Conservation (phyloP, 1,284 basidiomycete species). For the Moesziomyces antarcticus region DNA sequence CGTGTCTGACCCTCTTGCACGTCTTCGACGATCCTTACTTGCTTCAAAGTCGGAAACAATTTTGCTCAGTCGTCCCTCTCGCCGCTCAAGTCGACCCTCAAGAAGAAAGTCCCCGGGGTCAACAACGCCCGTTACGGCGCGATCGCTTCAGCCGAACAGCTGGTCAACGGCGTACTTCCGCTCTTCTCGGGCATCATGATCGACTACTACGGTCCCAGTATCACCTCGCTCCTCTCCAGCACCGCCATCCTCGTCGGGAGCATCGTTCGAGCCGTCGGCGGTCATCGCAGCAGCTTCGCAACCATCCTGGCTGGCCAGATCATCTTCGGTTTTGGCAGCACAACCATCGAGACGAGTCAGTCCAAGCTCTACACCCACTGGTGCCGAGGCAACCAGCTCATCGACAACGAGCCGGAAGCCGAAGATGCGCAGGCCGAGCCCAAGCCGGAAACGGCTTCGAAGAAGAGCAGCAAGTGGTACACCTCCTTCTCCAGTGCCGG, state of each 20-base stretch:
- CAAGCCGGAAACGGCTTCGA: not conserved
- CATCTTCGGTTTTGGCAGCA: conserved; percentile 58
- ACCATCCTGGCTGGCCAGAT: conserved; percentile 59
- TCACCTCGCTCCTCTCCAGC: conserved; percentile 57
- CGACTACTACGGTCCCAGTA: conserved; percentile 68
- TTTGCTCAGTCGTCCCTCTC: conserved; percentile 55
- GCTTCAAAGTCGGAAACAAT: conserved; percentile 36
- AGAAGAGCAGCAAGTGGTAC: conserved; percentile 6
- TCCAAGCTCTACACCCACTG: conserved; percentile 62
- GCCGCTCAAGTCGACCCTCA: conserved; percentile 68
- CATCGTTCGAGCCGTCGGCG: conserved; percentile 60
- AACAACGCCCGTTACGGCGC: conserved; percentile 75
- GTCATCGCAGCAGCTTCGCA: conserved; percentile 33
- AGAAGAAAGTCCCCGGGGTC: conserved; percentile 60
- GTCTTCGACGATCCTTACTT: not conserved
- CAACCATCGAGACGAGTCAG: conserved; percentile 65
- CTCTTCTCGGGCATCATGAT: conserved; percentile 70
- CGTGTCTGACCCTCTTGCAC: no score
- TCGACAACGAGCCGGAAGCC: not conserved
- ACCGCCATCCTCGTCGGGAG: conserved; percentile 66
- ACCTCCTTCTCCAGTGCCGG: conserved; percentile 18
- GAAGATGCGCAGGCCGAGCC: no score
- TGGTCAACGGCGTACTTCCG: conserved; percentile 70
- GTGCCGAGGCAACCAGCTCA: conserved; percentile 14
- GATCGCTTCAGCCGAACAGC: conserved; percentile 68